These are phyloP conservation scores for Coniochaeta hoffmannii DNA, from an alignment of 2,329 filamentous ascomycete species.

Conservation along the genomic window DNA sequence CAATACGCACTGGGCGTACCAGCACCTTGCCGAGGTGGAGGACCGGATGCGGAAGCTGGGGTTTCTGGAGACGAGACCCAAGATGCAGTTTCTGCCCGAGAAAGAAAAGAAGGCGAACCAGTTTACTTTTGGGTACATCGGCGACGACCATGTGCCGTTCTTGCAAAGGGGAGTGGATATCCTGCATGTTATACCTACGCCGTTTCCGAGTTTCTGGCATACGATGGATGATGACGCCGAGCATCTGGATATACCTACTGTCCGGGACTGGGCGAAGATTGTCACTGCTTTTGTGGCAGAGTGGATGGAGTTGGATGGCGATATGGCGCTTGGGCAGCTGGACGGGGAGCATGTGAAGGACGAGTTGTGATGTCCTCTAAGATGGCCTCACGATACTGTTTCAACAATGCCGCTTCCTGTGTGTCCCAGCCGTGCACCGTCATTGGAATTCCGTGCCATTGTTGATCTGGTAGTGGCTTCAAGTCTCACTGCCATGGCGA, in stretches of 20 bases:
- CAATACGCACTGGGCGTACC: conserved; percentile 66
- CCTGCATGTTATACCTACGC: conserved; percentile 78
- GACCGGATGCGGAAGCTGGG: conserved; percentile 46
- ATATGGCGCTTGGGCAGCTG: conserved; percentile 4
- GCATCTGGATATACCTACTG: conserved; percentile 71
- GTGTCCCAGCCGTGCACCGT: too few species aligned
- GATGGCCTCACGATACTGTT: neutral
- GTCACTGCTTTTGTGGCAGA: conserved; percentile 79
- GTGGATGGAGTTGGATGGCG: conserved; percentile 70
- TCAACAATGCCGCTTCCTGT: neutral
- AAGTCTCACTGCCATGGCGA: too few species aligned
- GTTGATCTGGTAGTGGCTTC: too few species aligned
- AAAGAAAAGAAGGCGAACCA: conserved; percentile 40
- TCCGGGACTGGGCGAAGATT: conserved; percentile 83
- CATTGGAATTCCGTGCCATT: too few species aligned
- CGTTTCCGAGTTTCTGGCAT: conserved; percentile 86
- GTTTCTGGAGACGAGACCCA: conserved; percentile 39
- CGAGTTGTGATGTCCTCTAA: conserved; percentile 8
- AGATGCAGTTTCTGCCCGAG: conserved; percentile 59
- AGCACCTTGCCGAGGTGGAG: conserved; percentile 50
- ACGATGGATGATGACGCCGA: conserved; percentile 73
- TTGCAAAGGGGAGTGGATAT: conserved; percentile 79
- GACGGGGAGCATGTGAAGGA: conserved; percentile 8
- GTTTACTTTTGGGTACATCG: conserved; percentile 48
- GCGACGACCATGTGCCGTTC: conserved; percentile 91